A percentile compares a stretch with the other conserved stretches of the same genome.
These are phyloP conservation scores for Penicillium mononematosum DNA, from an alignment of 495 filamentous ascomycete genomes.

Conservation along the genomic window DNA sequence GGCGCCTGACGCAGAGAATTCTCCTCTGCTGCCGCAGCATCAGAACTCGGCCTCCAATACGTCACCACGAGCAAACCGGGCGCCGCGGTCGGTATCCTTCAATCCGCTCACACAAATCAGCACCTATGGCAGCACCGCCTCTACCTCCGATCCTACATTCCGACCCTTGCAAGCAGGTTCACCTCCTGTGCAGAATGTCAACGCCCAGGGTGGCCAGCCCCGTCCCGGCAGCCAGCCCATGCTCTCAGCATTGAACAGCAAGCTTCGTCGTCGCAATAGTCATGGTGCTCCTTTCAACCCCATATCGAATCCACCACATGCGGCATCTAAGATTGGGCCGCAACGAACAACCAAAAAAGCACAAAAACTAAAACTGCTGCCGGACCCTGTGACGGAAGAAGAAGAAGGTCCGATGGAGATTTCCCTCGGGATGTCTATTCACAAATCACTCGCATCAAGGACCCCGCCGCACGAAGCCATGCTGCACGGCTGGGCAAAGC, in stretches of 20 bases:
- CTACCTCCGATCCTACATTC: conserved; percentile 42
- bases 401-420: conserved; percentile 70
- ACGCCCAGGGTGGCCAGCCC: conserved; percentile 30
- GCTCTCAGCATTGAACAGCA: conserved; percentile 81
- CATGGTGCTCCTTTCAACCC: conserved; percentile 61
- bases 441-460: conserved; percentile 93
- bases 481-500: conserved; percentile 91
- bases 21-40: conserved; percentile 49
- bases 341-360: conserved; percentile 93
- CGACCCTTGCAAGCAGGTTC: conserved; percentile 42
- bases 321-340: conserved; percentile 80
- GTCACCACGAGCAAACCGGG: conserved; percentile 43
- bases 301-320: conserved; percentile 38
- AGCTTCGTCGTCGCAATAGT: conserved; percentile 81
- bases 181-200: conserved; percentile 37
- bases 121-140: conserved; percentile 48
- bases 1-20: conserved; percentile 45
- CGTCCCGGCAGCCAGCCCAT: conserved; percentile 58
- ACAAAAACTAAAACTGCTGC: conserved; percentile 92
- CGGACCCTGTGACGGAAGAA: conserved; percentile 82
- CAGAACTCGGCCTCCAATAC: conserved; percentile 33
- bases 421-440: conserved; percentile 94
- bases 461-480: conserved; percentile 88
- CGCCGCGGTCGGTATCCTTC: conserved; percentile 66
- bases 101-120: conserved; percentile 63